Percentiles rank a stretch among this genome's conserved stretches.
Conservation (phyloP, 352 stramenopile genomes). For the Globisporangium perplexum region DNA sequence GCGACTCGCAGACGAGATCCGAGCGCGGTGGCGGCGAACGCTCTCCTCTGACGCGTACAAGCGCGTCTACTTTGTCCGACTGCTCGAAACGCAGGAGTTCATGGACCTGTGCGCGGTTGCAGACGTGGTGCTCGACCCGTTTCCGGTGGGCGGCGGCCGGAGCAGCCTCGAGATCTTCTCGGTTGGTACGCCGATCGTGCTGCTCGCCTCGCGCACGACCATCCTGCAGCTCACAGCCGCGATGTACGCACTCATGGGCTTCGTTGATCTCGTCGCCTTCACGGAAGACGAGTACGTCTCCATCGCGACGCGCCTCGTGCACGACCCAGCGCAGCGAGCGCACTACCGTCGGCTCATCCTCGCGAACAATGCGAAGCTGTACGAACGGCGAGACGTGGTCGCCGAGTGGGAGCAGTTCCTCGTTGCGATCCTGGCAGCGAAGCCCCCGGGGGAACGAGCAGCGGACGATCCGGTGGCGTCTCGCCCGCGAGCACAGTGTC, state of each 20-base stretch:
- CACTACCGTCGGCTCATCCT: slow-evolving; percentile 23
- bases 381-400: slow-evolving; percentile 23
- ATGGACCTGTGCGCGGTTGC: slow-evolving; percentile 29
- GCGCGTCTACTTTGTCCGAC: slow-evolving; percentile 40
- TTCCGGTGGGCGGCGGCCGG: slow-evolving; percentile 52
- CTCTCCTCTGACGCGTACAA: slow-evolving; percentile 16
- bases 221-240: slow-evolving; percentile 54
- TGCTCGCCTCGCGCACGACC: slow-evolving; percentile 37
- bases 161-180: slow-evolving; percentile 59
- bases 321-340: slow-evolving; percentile 13
- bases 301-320: slow-evolving; percentile 22
- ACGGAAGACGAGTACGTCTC: slow-evolving; percentile 19
- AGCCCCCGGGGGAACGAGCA: slow-evolving; percentile 6
- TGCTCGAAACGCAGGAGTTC: slow-evolving; percentile 33
- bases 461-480: background rate
- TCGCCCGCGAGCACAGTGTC: background rate
- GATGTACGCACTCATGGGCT: slow-evolving; percentile 60
- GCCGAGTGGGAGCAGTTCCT: slow-evolving; percentile 43
- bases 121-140: slow-evolving; percentile 54
- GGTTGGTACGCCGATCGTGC: slow-evolving; percentile 54
- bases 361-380: slow-evolving; percentile 25
- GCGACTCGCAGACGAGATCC: slow-evolving; percentile 23
- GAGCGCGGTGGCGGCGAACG: slow-evolving; percentile 18
- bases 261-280: slow-evolving; percentile 21
- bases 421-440: slow-evolving; percentile 12